phyloP scores from a whole-genome alignment of 202 grass and related monocot species.

The Schoenoplectus tabernaemontani region DNA sequence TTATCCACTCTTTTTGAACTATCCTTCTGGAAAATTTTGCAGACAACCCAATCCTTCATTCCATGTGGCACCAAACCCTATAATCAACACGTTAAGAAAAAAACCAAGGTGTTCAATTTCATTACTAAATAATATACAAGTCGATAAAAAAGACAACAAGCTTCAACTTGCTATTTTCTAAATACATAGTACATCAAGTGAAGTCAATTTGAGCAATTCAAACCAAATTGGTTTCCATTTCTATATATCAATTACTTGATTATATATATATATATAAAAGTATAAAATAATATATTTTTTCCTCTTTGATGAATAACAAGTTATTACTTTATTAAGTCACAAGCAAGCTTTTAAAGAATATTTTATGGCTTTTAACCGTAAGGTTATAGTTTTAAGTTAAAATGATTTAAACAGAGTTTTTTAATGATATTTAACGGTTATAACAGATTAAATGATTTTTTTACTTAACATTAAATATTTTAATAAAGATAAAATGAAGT shows the following conservation, averaged over 20 bases:
- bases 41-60: conserved; percentile 14
- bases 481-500: too few relatives aligned
- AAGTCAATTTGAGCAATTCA: background rate
- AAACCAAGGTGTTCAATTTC: background rate
- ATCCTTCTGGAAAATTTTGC: conserved; percentile 6
- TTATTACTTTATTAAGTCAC: too few relatives aligned
- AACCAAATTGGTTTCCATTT: background rate
- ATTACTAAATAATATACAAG: background rate
- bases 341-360: too few relatives aligned
- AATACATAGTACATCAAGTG: background rate
- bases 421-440: too few relatives aligned
- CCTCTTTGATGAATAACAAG: background rate
- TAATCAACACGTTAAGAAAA: background rate
- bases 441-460: too few relatives aligned
- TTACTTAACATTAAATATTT: too few relatives aligned
- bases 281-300: background rate
- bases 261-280: background rate
- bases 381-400: too few relatives aligned
- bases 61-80: conserved; percentile 3
- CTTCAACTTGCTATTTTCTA: background rate
- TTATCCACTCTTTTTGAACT: background rate
- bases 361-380: too few relatives aligned
- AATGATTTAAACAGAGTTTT: too few relatives aligned
- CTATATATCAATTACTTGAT: background rate
- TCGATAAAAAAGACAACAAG: background rate